phyloP scores from a whole-genome alignment of 306 rosid species.

The Calophaca sinica region DNA sequence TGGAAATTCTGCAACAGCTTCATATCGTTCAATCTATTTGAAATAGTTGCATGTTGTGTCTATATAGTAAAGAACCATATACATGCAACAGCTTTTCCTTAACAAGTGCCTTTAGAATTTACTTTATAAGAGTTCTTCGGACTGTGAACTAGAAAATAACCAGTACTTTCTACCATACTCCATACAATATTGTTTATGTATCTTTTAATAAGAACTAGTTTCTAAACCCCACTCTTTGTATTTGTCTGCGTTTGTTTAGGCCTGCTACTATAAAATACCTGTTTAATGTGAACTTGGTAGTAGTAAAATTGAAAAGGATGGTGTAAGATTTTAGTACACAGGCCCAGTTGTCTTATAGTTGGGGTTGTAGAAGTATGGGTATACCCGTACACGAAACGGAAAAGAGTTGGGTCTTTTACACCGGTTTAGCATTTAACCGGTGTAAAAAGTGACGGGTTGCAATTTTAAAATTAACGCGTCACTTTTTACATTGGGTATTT shows the following conservation, averaged over 20 bases:
- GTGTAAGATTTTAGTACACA: too few relatives aligned
- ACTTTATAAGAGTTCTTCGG: constrained; percentile 18
- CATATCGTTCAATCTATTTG: constrained; percentile 20
- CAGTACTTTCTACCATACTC: constrained; percentile 26
- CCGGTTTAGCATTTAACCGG: too few relatives aligned
- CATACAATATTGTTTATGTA: constrained; percentile 30
- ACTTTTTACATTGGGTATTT: too few relatives aligned
- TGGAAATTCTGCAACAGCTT: constrained; percentile 39
- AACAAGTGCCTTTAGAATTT: constrained; percentile 20
- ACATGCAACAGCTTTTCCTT: constrained; percentile 26
- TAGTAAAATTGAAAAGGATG: too few relatives aligned
- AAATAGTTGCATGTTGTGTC: constrained; percentile 31
- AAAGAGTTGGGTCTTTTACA: too few relatives aligned
- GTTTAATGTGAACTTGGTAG: too few relatives aligned
- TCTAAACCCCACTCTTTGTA: constrained; percentile 3
- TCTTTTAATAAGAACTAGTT: constrained; percentile 33
- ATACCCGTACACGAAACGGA: too few relatives aligned
- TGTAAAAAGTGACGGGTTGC: too few relatives aligned
- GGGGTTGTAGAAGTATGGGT: too few relatives aligned
- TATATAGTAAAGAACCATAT: constrained; percentile 16
- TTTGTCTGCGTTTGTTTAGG: not conserved
- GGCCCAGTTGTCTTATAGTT: too few relatives aligned
- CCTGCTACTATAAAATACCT: too few relatives aligned
- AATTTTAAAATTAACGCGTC: too few relatives aligned
- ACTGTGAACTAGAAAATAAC: constrained; percentile 30